A percentile compares a stretch with the other conserved stretches of the same genome.
These are phyloP conservation scores for Mrakia gelida DNA, from an alignment of 768 basidiomycete genomes.

Conservation along the genomic window DNA sequence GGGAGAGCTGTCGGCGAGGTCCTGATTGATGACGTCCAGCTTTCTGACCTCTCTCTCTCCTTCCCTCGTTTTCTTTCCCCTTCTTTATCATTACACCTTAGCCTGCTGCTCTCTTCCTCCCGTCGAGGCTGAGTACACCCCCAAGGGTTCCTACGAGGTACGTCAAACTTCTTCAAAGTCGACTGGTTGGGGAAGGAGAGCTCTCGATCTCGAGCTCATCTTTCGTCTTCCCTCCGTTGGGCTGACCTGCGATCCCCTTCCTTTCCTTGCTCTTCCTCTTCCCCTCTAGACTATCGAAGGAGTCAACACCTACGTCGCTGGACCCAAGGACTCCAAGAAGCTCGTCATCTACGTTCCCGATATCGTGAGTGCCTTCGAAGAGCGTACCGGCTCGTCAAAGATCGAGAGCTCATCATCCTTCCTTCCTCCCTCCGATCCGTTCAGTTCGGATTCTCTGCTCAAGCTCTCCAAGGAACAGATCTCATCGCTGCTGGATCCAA, in stretches of 20 bases:
- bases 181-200: background rate
- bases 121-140: conserved; percentile 30
- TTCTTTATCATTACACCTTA: background rate
- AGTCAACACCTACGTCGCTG: conserved; percentile 40
- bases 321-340: conserved; percentile 37
- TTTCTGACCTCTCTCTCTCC: background rate
- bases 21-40: background rate
- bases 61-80: background rate
- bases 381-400: background rate
- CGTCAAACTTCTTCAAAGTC: background rate
- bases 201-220: background rate
- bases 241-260: background rate
- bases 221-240: background rate
- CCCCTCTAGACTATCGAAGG: conserved; percentile 32
- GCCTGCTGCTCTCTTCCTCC: conserved; percentile 33
- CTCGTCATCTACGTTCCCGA: conserved; percentile 39
- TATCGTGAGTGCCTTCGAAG: conserved; percentile 33
- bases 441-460: conserved; percentile 37
- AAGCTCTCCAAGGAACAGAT: conserved; percentile 40
- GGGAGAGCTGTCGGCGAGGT: background rate
- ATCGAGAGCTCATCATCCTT: background rate
- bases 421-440: background rate
- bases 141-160: conserved; percentile 29
- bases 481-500: conserved; percentile 20
- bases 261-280: background rate